Percentiles rank a stretch among this genome's conserved stretches.
phyloP scores from a whole-genome alignment of 495 filamentous ascomycete genomes.

The Lichina pygmaea region DNA sequence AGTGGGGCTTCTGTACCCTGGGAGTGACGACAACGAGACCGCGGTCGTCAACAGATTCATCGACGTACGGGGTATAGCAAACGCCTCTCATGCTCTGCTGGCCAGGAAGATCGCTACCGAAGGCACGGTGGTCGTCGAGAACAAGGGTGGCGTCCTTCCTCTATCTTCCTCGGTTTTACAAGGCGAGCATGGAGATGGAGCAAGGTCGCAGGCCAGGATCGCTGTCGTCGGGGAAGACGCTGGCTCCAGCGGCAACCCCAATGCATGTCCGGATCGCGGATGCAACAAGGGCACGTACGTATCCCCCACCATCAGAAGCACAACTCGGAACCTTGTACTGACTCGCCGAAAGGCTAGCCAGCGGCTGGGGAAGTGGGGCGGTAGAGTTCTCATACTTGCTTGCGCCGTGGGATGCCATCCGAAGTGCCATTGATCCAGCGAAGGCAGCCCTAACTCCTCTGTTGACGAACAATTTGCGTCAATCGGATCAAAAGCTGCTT shows the following conservation, averaged over 20 bases:
- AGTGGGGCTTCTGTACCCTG: slow-evolving; percentile 34
- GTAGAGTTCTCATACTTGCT: slow-evolving; percentile 71
- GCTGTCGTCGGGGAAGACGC: slow-evolving; percentile 76
- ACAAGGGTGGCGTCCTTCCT: slow-evolving; percentile 33
- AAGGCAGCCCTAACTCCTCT: slow-evolving; percentile 31
- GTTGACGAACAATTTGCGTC: slow-evolving; percentile 25
- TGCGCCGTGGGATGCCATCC: slow-evolving; percentile 38
- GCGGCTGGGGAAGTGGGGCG: slow-evolving; percentile 76
- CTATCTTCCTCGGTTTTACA: slow-evolving; percentile 10
- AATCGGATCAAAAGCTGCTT: slow-evolving; percentile 11
- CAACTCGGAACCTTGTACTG: neutral
- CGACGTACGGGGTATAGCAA: slow-evolving; percentile 32
- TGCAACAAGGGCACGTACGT: slow-evolving; percentile 52
- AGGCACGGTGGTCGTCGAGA: slow-evolving; percentile 70
- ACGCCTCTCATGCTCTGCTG: slow-evolving; percentile 38
- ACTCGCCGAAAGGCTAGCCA: slow-evolving; percentile 19
- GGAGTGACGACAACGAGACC: slow-evolving; percentile 26
- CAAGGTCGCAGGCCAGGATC: slow-evolving; percentile 24
- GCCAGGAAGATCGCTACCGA: slow-evolving; percentile 55
- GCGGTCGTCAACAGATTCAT: slow-evolving; percentile 55
- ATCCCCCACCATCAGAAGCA: neutral
- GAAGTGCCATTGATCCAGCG: slow-evolving; percentile 27
- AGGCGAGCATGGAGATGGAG: slow-evolving; percentile 15
- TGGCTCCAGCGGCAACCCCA: slow-evolving; percentile 39
- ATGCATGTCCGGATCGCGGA: slow-evolving; percentile 45